A percentile compares a stretch with the other conserved stretches of the same genome.
Evolutionary conservation across 345 rosid genomes (phyloP).

Genomic region (Eucalyptus lansdowneana): DNA sequence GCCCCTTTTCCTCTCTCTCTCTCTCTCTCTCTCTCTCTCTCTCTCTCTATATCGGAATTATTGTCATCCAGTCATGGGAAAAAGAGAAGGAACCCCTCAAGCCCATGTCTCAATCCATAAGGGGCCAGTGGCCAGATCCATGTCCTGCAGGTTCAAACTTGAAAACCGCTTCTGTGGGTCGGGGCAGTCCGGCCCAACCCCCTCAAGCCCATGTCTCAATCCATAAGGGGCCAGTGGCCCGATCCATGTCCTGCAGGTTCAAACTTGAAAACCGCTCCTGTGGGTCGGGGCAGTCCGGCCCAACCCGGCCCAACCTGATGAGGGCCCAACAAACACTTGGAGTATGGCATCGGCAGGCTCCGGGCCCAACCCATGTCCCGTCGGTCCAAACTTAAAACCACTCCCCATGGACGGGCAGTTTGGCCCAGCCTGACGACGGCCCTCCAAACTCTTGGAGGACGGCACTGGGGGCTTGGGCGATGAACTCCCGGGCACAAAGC

Average conservation of each 20-base stretch:
- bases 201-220: background rate
- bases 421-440: background rate
- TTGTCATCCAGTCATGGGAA: background rate
- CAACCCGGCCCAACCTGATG: background rate
- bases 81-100: background rate
- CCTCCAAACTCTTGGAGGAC: background rate
- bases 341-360: background rate
- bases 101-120: background rate
- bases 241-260: background rate
- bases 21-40: background rate
- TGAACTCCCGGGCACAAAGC: background rate
- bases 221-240: background rate
- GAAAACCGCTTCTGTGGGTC: background rate
- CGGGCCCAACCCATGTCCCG: background rate
- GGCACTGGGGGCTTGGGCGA: rapidly evolving
- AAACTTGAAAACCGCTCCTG: background rate
- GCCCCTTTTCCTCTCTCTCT: background rate
- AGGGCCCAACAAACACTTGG: background rate
- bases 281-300: background rate
- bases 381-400: background rate
- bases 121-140: background rate
- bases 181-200: background rate
- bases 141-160: background rate
- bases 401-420: rapidly evolving
- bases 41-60: background rate